phyloP scores from a whole-genome alignment of 108 stramenopile genomes.

The Conticribra guillardii region DNA sequence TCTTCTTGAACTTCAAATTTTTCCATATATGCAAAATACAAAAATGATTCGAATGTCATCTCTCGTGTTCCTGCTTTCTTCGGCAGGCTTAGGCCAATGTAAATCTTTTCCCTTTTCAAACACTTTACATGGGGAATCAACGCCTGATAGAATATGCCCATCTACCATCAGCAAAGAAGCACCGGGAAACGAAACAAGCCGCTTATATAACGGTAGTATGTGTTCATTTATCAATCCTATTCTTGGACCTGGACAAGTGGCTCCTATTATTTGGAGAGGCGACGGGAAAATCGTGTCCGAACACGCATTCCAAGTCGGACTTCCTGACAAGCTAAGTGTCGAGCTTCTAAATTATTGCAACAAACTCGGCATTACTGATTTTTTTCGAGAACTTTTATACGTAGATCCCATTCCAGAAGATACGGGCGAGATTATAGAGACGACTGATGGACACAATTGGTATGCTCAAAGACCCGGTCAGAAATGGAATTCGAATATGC shows the following conservation, averaged over 20 bases:
- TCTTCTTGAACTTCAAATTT: no score
- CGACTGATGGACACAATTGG: neutral
- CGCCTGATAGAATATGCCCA: no score
- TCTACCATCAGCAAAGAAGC: no score
- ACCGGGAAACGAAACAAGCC: no score
- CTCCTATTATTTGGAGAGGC: constrained; percentile 29
- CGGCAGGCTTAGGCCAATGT: no score
- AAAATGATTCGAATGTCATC: no score
- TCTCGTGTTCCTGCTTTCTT: no score
- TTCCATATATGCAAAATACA: no score
- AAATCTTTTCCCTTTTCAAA: no score
- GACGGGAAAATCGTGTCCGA: neutral
- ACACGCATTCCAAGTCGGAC: constrained; percentile 52
- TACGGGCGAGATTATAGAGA: neutral
- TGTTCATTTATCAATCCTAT: no score
- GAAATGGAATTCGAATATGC: constrained; percentile 58
- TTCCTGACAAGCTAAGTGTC: constrained; percentile 53
- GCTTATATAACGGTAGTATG: no score
- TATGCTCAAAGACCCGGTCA: constrained; percentile 26
- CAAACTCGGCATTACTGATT: constrained; percentile 43
- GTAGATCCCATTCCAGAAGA: constrained; percentile 3
- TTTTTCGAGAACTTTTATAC: constrained; percentile 31
- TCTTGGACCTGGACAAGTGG: constrained; percentile 54
- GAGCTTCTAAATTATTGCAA: constrained; percentile 45
- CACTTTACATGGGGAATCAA: no score